phyloP scores from a whole-genome alignment of 345 rosid genomes.

The Diplotaxis tenuifolia region DNA sequence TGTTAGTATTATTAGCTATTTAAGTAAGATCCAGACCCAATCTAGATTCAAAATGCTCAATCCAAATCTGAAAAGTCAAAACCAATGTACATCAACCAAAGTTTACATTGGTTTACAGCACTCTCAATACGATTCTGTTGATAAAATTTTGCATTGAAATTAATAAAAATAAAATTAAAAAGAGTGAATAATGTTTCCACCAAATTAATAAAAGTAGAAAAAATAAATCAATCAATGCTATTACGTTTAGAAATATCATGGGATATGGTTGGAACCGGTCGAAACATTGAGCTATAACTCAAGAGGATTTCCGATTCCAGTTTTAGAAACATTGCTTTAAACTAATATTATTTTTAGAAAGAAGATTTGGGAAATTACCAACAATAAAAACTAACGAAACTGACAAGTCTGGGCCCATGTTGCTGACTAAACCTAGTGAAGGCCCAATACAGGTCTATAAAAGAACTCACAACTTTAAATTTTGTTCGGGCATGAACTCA shows the following conservation, averaged over 20 bases:
- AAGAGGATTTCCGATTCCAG: not conserved
- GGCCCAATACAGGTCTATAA: slow-evolving; percentile 1
- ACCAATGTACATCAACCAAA: not conserved
- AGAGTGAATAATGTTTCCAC: not conserved
- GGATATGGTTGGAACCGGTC: not conserved
- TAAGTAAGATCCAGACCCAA: not conserved
- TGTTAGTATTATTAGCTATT: not conserved
- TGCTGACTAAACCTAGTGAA: not conserved
- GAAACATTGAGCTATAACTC: not conserved
- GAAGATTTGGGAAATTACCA: not conserved
- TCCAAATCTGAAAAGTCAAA: not conserved
- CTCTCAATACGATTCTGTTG: not conserved
- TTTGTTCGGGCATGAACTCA: not conserved
- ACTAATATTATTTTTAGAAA: not conserved
- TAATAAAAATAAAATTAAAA: not conserved
- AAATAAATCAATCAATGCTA: not conserved
- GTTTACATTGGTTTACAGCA: not conserved
- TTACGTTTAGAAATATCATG: not conserved
- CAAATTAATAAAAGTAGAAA: not conserved
- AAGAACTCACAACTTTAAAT: not conserved
- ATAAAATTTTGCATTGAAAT: not conserved
- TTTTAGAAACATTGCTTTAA: not conserved
- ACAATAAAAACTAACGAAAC: not conserved
- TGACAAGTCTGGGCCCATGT: not conserved
- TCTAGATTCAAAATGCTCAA: not conserved